phyloP scores from a whole-genome alignment of 306 rosid genomes.

The Cicer arietinum region DNA sequence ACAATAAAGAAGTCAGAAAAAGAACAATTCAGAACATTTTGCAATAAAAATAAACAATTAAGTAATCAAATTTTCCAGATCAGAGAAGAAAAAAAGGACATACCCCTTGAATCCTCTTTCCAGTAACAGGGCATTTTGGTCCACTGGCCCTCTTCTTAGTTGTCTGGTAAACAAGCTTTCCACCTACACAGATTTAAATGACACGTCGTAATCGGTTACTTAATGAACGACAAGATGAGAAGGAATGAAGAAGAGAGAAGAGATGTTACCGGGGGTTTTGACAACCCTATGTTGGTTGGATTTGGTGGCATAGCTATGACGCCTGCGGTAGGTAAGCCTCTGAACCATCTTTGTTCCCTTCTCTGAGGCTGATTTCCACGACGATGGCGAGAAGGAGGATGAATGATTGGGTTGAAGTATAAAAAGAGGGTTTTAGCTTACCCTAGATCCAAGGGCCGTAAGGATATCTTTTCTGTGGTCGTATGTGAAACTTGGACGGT shows the following conservation, averaged over 20 bases:
- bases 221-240: not conserved
- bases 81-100: not conserved
- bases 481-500: not conserved
- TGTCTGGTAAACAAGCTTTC: slow-evolving; percentile 74
- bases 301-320: slow-evolving; percentile 84
- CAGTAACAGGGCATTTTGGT: slow-evolving; percentile 80
- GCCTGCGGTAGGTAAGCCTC: slow-evolving; percentile 70
- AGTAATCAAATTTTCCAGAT: not conserved
- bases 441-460: slow-evolving; percentile 25
- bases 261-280: slow-evolving; percentile 65
- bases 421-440: slow-evolving; percentile 4
- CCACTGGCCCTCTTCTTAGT: slow-evolving; percentile 85
- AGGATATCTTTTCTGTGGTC: not conserved
- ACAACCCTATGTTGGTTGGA: slow-evolving; percentile 79
- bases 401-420: not conserved
- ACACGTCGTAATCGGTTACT: not conserved
- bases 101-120: slow-evolving; percentile 87
- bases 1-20: too few relatives aligned
- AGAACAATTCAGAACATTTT: not conserved
- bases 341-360: slow-evolving; percentile 60
- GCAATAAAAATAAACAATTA: not conserved
- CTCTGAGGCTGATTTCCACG: not conserved
- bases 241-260: not conserved
- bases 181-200: slow-evolving; percentile 51
- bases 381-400: not conserved